Evolutionary conservation across 2,329 filamentous ascomycete species (phyloP).

Genomic region (Calonectria ilicicola): DNA sequence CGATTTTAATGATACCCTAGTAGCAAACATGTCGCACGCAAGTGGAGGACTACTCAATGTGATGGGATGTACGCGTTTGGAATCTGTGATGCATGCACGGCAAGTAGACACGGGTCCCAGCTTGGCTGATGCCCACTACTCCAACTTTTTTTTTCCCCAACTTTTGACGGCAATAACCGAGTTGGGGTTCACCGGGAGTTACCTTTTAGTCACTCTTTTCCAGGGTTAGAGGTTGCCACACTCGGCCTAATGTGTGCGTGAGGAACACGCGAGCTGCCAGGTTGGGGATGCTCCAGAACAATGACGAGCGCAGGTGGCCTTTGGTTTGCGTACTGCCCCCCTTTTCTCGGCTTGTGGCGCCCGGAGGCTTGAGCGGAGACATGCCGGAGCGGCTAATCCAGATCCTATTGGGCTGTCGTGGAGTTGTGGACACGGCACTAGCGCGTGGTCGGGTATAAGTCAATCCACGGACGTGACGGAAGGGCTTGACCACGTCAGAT

Average conservation of each 20-base stretch:
- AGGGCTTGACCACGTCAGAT: not conserved
- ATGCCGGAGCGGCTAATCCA: constrained; percentile 2
- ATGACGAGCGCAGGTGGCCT: not conserved
- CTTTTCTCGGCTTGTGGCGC: not conserved
- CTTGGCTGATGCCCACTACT: not conserved
- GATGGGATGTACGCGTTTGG: not conserved
- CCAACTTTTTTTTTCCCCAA: constrained; percentile 4
- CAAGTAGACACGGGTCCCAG: not conserved
- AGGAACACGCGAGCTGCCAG: not conserved
- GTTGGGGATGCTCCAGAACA: not conserved
- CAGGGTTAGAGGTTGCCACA: not conserved
- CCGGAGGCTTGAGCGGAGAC: not conserved
- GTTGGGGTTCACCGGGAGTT: not conserved
- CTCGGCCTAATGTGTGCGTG: not conserved
- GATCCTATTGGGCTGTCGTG: constrained; percentile 3
- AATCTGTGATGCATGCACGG: not conserved
- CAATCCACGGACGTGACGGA: constrained; percentile 9
- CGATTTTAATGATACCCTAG: not conserved
- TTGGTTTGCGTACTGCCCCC: not conserved
- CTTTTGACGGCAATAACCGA: not conserved
- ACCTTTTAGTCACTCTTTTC: too few species aligned
- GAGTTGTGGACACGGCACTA: not conserved
- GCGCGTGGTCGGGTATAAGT: constrained; percentile 13
- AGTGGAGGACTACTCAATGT: not conserved
- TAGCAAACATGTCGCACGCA: not conserved